Conservation (phyloP, 139 green algal genomes). For the Micractinium sp. region DNA sequence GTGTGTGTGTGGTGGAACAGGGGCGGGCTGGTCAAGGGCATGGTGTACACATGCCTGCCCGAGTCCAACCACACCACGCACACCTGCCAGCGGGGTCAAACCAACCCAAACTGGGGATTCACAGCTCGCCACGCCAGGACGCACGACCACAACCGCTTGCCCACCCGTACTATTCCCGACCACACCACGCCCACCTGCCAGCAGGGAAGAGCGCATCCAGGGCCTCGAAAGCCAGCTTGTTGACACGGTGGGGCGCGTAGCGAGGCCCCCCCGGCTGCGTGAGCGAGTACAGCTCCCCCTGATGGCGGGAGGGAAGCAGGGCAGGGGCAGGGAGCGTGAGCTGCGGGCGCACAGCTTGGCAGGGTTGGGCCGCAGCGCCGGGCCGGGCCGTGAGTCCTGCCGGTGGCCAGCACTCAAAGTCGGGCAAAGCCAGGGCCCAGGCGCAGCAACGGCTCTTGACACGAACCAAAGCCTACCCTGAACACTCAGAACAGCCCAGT, state of each 20-base stretch:
- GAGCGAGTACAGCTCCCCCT: constrained; percentile 78
- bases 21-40: no score
- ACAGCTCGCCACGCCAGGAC: neutral
- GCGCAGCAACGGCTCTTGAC: no score
- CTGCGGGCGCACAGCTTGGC: no score
- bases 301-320: neutral
- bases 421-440: no score
- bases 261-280: constrained; percentile 73
- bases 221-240: constrained; percentile 42
- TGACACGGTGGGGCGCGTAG: constrained; percentile 73
- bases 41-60: no score
- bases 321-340: neutral
- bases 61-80: no score
- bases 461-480: no score
- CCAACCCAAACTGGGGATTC: neutral
- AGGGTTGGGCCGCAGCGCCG: no score
- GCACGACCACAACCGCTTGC: no score
- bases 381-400: no score
- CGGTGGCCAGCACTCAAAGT: no score
- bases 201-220: constrained; percentile 78
- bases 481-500: no score
- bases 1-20: neutral
- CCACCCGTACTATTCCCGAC: neutral
- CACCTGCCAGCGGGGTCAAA: neutral
- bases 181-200: constrained; percentile 32